Evolutionary conservation across 345 rosid species (phyloP), one percentile per base, ranked within the genome.

Genomic region (Microcos paniculata): DNA sequence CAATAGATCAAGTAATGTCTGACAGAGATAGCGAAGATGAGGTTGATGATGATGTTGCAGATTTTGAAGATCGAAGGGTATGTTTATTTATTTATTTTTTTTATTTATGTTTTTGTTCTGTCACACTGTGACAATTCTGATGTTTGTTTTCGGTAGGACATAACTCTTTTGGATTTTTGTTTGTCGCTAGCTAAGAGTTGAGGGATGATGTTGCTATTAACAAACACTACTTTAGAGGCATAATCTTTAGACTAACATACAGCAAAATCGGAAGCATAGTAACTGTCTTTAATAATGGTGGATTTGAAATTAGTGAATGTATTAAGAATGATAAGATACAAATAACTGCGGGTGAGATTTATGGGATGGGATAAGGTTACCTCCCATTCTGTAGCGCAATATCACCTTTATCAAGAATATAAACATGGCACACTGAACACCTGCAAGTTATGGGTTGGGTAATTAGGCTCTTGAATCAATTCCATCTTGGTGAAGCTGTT

Each of bases 11-110:
- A 87, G 98, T 94, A 71, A 84, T 85, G 83, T 96, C 97, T 1
- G 98, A 94, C 82, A 88, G 90, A 77, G 99, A 96, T 77, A 96
- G 98, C 71, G 99, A 96, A 85, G 99, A 96, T 82, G 99, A 96
- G 85, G 97, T 94, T 31, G 99, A 94, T 78, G 99, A 96, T 76
- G 99, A 94, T 84, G 98, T 96, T 80, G 99, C 99, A 35, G 98
- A 96, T 83, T 89, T 94, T 81, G 99, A 96, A 87, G 99, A 96
- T 83, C 88, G 91, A 83, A 87, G 98, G 92, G 99, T 94, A 88
- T 77, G 88, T 70, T 70, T 76, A 19, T 53, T 77, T 48, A 52
- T 64, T n/a, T 69, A 4, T 58, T 59, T 6, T n/a, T 33, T 55
- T 28, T 53, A 21, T 31, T 71, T 53, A 11, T n/a, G n/a, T n/a